Evolutionary conservation across 2,329 filamentous ascomycete species (phyloP).

Genomic region (Pyrenochaeta sp.): DNA sequence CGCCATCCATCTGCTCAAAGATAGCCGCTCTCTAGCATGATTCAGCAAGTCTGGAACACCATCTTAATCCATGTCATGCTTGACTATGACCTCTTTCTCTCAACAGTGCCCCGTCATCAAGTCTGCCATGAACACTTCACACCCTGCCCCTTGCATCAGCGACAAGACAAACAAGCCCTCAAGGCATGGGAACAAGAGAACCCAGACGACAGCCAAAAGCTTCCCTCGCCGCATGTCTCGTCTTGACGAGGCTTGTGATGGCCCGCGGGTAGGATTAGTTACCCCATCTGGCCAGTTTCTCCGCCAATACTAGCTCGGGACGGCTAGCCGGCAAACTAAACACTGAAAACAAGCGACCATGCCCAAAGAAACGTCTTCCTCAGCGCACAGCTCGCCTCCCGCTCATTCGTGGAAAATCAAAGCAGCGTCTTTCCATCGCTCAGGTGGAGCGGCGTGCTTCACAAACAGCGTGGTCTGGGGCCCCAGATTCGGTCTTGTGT

Average conservation of each 20-base stretch:
- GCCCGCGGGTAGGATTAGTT: conserved; percentile 14
- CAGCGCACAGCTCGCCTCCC: conserved; percentile 4
- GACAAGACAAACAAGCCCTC: no score
- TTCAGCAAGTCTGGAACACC: neutral
- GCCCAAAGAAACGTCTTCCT: conserved; percentile 14
- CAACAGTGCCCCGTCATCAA: no score
- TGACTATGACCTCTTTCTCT: no score
- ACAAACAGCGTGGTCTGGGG: conserved; percentile 24
- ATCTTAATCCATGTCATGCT: neutral
- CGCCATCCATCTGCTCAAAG: conserved; percentile 4
- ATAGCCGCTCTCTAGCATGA: conserved; percentile 8
- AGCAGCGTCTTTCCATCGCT: conserved; percentile 14
- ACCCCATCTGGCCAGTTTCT: conserved; percentile 16
- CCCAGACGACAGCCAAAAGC: conserved; percentile 32
- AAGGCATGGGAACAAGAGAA: conserved; percentile 22
- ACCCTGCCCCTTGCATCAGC: no score
- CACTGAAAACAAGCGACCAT: no score
- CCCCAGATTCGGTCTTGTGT: conserved; percentile 31
- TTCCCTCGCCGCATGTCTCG: conserved; percentile 19
- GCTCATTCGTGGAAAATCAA: conserved; percentile 41
- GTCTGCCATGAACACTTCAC: no score
- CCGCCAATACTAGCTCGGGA: conserved; percentile 25
- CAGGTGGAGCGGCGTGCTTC: conserved; percentile 18
- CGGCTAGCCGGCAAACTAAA: conserved; percentile 21
- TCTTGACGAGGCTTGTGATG: conserved; percentile 32